Evolutionary conservation across 2,329 filamentous ascomycete species (phyloP), one percentile per base, ranked within the genome.

Genomic region (Colletotrichum spaethianum): DNA sequence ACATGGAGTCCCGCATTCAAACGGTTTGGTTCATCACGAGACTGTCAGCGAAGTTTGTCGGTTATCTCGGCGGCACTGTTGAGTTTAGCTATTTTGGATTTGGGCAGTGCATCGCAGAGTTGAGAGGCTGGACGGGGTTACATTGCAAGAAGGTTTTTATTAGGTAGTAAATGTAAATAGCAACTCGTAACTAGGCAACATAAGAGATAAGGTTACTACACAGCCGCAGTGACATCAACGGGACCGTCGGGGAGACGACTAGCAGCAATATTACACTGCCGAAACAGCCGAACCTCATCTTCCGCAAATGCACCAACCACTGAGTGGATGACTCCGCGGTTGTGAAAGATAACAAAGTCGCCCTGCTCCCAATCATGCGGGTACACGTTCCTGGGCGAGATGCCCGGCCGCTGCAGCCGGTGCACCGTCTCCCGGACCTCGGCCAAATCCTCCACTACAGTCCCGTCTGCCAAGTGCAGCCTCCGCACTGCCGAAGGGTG

Each of bases 221-320:
- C 66, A 53, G 48, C 70, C 48, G 67, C 67, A 23, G 48, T 36
- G 7, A 62, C 62, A 26, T 63, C 67, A 5, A 46, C 36, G 1
- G 89, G 88, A 0, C 89, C 90, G 63, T 86, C 77, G 9, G 90
- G 90, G 46, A 87, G 79, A 73, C 87, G 81, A 71, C 88, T 92
- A 3, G 88, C 90, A n/a, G 93, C 93, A 80, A 95, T 85, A 79
- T 95, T 95, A 82, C 93, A 95, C 84, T 95, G 93, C 74, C 93
- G 84, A 78, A 95, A 95, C 72, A 95, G 79, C 55, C 93, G 83
- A 40, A 94, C 90, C 83, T 95, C 93, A n/a, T 93, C 88, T 60
- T 91, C 88, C 9, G 87, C 86, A 80, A 95, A 95, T 1, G 91
- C 91, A 1, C 93, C 93, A 0, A 94, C 93, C 1, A 95, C 93